These are phyloP conservation scores for Chlorella sp. DNA, from an alignment of 139 green algal genomes.

Conservation along the genomic window DNA sequence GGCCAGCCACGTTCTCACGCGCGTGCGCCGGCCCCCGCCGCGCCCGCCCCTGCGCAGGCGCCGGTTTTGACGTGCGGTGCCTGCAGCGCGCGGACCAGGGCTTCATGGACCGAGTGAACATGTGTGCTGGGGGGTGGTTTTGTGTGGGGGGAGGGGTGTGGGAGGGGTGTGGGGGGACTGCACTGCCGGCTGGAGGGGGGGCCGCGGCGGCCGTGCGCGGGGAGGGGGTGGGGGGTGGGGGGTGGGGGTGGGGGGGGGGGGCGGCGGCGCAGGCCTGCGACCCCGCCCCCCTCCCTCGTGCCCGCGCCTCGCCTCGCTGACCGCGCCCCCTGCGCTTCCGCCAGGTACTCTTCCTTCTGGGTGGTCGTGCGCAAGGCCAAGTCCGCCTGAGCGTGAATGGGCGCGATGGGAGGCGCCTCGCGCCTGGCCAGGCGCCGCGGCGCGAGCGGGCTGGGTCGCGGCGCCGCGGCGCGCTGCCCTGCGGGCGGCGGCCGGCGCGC, in stretches of 20 bases:
- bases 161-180: no score
- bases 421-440: no score
- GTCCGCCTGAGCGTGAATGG: neutral
- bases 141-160: neutral
- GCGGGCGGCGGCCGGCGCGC: no score
- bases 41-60: no score
- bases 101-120: conserved; percentile 91
- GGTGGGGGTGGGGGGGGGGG: neutral
- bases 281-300: neutral
- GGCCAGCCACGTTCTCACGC: no score
- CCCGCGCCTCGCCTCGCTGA: neutral
- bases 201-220: no score
- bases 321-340: neutral
- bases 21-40: no score
- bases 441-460: no score
- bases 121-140: conserved; percentile 53
- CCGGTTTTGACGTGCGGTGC: conserved; percentile 86
- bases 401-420: neutral
- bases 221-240: no score
- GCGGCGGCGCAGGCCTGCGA: neutral
- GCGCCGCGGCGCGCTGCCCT: no score
- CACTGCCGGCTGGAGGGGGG: no score
- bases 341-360: conserved; percentile 11
- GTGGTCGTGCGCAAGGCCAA: conserved; percentile 10
- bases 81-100: conserved; percentile 71